Evolutionary conservation across 2,329 filamentous ascomycete genomes (phyloP).

Genomic region (Aspergillus cejpii): DNA sequence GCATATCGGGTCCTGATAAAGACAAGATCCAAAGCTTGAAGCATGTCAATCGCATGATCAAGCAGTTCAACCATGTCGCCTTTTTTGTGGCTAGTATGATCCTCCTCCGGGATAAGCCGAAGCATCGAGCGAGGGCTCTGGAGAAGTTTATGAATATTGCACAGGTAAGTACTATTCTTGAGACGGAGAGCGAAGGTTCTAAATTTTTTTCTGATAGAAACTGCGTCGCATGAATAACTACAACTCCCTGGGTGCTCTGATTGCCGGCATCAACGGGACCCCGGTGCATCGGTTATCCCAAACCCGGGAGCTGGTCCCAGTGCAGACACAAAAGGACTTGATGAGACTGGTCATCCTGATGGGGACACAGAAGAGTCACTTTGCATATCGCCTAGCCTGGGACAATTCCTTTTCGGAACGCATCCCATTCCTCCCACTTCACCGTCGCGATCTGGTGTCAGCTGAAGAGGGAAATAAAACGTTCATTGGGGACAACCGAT

Average conservation of each 20-base stretch:
- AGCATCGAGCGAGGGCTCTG: slow-evolving; percentile 82
- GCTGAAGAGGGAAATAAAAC: slow-evolving; percentile 90
- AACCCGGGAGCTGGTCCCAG: slow-evolving; percentile 68
- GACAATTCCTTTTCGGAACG: slow-evolving; percentile 85
- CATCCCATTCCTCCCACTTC: slow-evolving; percentile 88
- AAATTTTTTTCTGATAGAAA: slow-evolving; percentile 45
- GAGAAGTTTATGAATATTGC: slow-evolving; percentile 96
- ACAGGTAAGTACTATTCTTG: slow-evolving; percentile 30
- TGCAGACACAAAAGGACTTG: slow-evolving; percentile 71
- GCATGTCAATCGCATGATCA: slow-evolving; percentile 91
- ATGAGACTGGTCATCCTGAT: slow-evolving; percentile 84
- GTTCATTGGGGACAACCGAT: slow-evolving; percentile 65
- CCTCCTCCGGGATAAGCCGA: slow-evolving; percentile 86
- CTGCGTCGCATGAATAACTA: slow-evolving; percentile 93
- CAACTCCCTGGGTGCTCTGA: slow-evolving; percentile 86
- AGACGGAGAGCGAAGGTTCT: not conserved
- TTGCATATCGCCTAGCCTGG: slow-evolving; percentile 94
- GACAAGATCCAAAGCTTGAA: slow-evolving; percentile 63
- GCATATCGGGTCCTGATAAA: slow-evolving; percentile 51
- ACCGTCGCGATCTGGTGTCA: slow-evolving; percentile 80
- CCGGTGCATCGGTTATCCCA: slow-evolving; percentile 76
- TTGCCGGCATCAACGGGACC: slow-evolving; percentile 85
- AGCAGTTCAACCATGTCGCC: slow-evolving; percentile 81
- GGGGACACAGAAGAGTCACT: slow-evolving; percentile 86
- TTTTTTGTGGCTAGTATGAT: slow-evolving; percentile 79